Conservation (phyloP, 1,139 yeast species). For the Saccharomycopsis crataegensis region DNA sequence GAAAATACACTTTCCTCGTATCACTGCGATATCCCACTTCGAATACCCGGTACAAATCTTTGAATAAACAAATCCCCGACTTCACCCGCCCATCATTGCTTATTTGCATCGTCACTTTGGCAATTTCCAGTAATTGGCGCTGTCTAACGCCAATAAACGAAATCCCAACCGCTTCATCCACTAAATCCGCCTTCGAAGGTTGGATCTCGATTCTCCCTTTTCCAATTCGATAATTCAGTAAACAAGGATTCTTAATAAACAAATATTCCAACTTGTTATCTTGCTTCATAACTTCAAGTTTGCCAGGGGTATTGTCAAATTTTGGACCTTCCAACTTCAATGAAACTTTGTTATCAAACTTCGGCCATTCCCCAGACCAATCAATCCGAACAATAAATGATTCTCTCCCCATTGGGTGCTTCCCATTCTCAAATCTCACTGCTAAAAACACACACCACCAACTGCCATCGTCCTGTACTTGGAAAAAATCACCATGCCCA, state of each 20-base stretch:
- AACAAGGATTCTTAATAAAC: conserved; percentile 10
- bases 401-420: conserved; percentile 16
- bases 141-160: conserved; percentile 11
- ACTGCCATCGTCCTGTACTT: background rate
- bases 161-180: conserved; percentile 6
- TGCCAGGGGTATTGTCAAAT: background rate
- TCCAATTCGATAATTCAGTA: conserved; percentile 3
- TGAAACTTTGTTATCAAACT: background rate
- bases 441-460: conserved; percentile 14
- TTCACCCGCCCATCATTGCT: background rate
- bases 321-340: conserved; percentile 1
- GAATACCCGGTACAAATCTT: conserved; percentile 8
- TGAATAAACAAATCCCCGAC: conserved; percentile 12
- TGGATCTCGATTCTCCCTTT: background rate
- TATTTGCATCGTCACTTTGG: conserved; percentile 1
- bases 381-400: conserved; percentile 11
- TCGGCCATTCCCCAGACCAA: conserved; percentile 13
- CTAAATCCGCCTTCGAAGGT: conserved; percentile 1
- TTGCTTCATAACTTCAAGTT: background rate
- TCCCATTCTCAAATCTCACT: conserved; percentile 4
- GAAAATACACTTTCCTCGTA: background rate
- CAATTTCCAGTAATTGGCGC: background rate
- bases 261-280: background rate
- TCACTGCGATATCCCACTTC: conserved; percentile 5
- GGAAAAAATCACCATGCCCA: conserved; percentile 14